These are phyloP conservation scores for Toxicodendron radicans DNA, from an alignment of 345 rosid genomes.

Conservation along the genomic window DNA sequence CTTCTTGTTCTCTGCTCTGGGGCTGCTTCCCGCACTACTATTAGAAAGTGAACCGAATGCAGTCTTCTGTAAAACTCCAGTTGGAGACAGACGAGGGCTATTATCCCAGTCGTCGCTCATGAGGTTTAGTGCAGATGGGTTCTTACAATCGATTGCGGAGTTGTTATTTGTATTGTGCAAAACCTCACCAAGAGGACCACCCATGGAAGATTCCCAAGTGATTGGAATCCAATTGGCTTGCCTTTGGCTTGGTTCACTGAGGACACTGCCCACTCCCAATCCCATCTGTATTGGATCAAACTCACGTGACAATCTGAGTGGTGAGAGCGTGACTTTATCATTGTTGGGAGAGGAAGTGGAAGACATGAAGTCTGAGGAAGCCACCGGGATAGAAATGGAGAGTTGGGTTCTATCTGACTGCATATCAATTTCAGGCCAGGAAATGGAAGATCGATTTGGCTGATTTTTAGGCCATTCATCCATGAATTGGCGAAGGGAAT, in stretches of 20 bases:
- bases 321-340: slow-evolving; percentile 41
- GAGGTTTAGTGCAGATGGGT: slow-evolving; percentile 45
- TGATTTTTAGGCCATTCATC: slow-evolving; percentile 56
- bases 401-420: slow-evolving; percentile 61
- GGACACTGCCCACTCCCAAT: slow-evolving; percentile 41
- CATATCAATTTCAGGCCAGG: slow-evolving; percentile 48
- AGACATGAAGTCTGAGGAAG: slow-evolving; percentile 49
- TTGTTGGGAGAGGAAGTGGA: slow-evolving; percentile 52
- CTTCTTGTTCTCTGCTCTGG: slow-evolving; percentile 45
- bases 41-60: slow-evolving; percentile 69
- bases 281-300: slow-evolving; percentile 55
- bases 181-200: slow-evolving; percentile 80
- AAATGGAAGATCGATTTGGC: slow-evolving; percentile 35
- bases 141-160: slow-evolving; percentile 39
- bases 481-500: slow-evolving; percentile 57
- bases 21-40: slow-evolving; percentile 86
- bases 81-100: slow-evolving; percentile 61
- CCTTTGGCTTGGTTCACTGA: slow-evolving; percentile 39
- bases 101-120: slow-evolving; percentile 57
- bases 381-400: slow-evolving; percentile 54
- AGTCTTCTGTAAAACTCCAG: slow-evolving; percentile 76
- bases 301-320: slow-evolving; percentile 46
- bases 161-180: slow-evolving; percentile 46
- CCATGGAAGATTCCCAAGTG: slow-evolving; percentile 63
- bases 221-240: slow-evolving; percentile 54